Percentiles rank a stretch among this genome's conserved stretches.
Conservation (phyloP, 108 stramenopile species). For the Skeletonema grethae region DNA sequence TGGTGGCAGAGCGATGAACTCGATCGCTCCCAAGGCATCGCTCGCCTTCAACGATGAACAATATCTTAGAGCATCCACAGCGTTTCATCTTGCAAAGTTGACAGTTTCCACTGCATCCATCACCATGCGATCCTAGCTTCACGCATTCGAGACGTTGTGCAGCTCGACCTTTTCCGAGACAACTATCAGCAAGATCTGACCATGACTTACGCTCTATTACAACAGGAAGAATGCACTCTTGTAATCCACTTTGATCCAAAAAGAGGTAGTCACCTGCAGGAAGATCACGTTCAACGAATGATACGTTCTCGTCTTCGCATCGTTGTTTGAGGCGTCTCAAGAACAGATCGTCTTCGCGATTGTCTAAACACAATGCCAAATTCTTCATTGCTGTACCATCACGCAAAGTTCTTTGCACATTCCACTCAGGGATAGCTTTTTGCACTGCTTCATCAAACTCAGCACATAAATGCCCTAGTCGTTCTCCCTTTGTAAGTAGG, state of each 20-base stretch:
- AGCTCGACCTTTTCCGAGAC: constrained; percentile 44
- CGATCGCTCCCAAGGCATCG: constrained; percentile 43
- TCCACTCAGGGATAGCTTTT: constrained; percentile 11
- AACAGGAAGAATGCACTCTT: constrained; percentile 43
- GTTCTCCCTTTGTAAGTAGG: constrained; percentile 41
- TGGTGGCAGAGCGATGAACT: constrained; percentile 14
- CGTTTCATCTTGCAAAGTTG: constrained; percentile 60
- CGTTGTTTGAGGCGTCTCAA: constrained; percentile 40
- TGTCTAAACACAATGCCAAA: constrained; percentile 44
- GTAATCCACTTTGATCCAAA: constrained; percentile 19
- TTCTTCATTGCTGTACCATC: constrained; percentile 3
- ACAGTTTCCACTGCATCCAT: constrained; percentile 41
- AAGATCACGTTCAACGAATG: constrained; percentile 47
- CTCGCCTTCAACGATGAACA: constrained; percentile 64
- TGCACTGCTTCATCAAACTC: constrained; percentile 45
- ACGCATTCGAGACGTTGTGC: constrained; percentile 56
- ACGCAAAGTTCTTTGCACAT: neutral
- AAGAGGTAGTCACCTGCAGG: constrained; percentile 65
- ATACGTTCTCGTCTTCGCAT: constrained; percentile 41
- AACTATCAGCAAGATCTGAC: constrained; percentile 60
- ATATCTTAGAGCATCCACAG: constrained; percentile 52
- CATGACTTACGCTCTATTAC: constrained; percentile 59
- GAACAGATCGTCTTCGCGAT: constrained; percentile 49
- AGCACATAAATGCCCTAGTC: constrained; percentile 36
- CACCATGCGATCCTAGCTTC: constrained; percentile 22